Evolutionary conservation across 768 basidiomycete species (phyloP).

Genomic region (Lepiota brunneoincarnata): DNA sequence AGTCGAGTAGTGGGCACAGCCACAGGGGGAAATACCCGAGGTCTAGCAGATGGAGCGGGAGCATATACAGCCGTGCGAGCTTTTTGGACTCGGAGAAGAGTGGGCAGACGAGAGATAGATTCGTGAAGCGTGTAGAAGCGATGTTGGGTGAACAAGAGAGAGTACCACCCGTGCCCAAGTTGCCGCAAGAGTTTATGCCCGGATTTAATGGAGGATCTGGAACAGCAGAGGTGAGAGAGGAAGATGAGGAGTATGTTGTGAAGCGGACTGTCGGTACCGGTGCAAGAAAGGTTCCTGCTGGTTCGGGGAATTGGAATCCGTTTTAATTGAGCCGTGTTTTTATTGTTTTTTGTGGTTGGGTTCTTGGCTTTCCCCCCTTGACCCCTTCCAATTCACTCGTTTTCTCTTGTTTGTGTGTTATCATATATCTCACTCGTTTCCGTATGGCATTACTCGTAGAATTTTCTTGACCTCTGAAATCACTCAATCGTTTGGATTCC

Average conservation of each 20-base stretch:
- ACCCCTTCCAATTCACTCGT: too few species aligned
- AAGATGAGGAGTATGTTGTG: not conserved
- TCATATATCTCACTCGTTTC: too few species aligned
- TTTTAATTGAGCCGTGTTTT: not conserved
- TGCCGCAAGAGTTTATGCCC: slow-evolving; percentile 15
- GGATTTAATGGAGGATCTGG: not conserved
- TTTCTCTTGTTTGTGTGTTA: too few species aligned
- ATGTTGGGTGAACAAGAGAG: slow-evolving; percentile 41
- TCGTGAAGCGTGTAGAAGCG: slow-evolving; percentile 49
- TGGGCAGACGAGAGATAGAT: slow-evolving; percentile 43
- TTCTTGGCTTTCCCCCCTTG: not conserved
- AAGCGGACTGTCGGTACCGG: slow-evolving; percentile 9
- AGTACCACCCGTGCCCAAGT: slow-evolving; percentile 25
- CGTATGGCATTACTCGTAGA: too few species aligned
- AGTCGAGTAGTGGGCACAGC: slow-evolving; percentile 6
- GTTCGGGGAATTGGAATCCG: not conserved
- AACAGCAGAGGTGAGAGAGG: not conserved
- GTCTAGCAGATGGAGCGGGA: slow-evolving; percentile 40
- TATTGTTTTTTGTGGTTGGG: not conserved
- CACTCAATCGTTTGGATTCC: too few species aligned
- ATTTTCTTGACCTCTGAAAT: too few species aligned
- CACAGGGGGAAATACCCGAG: not conserved
- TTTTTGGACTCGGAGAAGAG: slow-evolving; percentile 54
- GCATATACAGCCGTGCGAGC: slow-evolving; percentile 49
- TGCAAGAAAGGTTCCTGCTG: slow-evolving; percentile 8